These are phyloP conservation scores for Monilinia laxa DNA, from an alignment of 2,329 filamentous ascomycete genomes.

Conservation along the genomic window DNA sequence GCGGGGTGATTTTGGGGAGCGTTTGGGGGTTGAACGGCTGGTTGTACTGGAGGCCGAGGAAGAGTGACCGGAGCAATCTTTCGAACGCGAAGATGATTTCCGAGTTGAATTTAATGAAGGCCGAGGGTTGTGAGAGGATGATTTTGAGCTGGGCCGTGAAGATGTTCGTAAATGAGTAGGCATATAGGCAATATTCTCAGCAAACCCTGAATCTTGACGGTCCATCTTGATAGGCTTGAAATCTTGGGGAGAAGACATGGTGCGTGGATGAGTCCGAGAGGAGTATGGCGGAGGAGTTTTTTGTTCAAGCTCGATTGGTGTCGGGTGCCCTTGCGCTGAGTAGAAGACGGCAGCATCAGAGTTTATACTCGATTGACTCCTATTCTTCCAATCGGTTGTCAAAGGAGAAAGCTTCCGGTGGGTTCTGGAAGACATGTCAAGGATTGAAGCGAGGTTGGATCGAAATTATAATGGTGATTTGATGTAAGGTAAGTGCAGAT, in stretches of 20 bases:
- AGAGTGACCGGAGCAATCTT: conserved; percentile 19
- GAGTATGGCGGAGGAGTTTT: conserved; percentile 26
- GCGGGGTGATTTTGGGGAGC: conserved; percentile 26
- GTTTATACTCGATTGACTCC: conserved; percentile 34
- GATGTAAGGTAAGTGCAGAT: conserved; percentile 5
- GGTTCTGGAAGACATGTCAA: conserved; percentile 29
- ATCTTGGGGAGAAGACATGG: conserved; percentile 21
- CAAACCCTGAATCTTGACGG: conserved; percentile 39
- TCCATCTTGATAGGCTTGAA: conserved; percentile 32
- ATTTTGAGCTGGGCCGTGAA: conserved; percentile 23
- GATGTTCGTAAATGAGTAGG: conserved; percentile 27
- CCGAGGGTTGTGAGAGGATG: conserved; percentile 24
- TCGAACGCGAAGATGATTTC: conserved; percentile 30
- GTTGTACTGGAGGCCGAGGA: conserved; percentile 20
- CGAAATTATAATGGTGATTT: conserved; percentile 12
- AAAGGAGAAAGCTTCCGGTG: conserved; percentile 28
- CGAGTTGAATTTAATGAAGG: conserved; percentile 25
- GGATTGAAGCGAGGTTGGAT: conserved; percentile 18
- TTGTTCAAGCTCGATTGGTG: conserved; percentile 27
- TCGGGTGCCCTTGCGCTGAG: conserved; percentile 32
- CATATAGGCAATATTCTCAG: conserved; percentile 25
- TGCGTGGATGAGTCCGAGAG: conserved; percentile 15
- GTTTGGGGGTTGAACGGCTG: conserved; percentile 24
- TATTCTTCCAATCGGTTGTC: conserved; percentile 33
- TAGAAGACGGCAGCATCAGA: conserved; percentile 38